phyloP scores from a whole-genome alignment of 805 yeast species.

The Kodamaea hsintzibuensis region DNA sequence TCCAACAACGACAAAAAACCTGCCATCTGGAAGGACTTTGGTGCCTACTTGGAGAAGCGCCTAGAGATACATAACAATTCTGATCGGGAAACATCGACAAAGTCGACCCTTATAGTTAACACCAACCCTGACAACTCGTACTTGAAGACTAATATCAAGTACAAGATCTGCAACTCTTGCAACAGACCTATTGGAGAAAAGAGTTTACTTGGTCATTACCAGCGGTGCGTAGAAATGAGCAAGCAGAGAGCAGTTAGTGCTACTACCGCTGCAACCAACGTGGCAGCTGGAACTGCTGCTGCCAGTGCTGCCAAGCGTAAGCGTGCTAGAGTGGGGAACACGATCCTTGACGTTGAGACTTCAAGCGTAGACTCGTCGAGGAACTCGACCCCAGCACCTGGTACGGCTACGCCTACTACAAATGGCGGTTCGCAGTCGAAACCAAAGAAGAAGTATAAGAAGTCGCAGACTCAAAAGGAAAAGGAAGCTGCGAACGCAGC shows the following conservation, averaged over 20 bases:
- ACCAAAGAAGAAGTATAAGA: constrained; percentile 46
- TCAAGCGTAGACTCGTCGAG: constrained; percentile 43
- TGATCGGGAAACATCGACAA: constrained; percentile 18
- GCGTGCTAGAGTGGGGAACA: constrained; percentile 20
- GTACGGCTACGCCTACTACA: constrained; percentile 11
- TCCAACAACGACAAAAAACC: constrained; percentile 22
- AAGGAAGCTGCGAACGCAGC: constrained; percentile 50
- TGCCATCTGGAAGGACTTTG: constrained; percentile 47
- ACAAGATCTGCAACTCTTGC: constrained; percentile 41
- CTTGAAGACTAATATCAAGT: constrained; percentile 35
- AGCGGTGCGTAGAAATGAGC: constrained; percentile 38
- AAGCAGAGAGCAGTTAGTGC: constrained; percentile 27
- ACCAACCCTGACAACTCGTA: constrained; percentile 27
- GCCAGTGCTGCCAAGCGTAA: constrained; percentile 28
- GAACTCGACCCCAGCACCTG: constrained; percentile 38
- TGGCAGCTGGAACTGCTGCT: constrained; percentile 8
- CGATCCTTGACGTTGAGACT: constrained; percentile 32
- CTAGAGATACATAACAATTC: constrained; percentile 29
- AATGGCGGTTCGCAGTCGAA: constrained; percentile 21
- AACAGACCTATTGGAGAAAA: constrained; percentile 42
- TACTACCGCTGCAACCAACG: constrained; percentile 16
- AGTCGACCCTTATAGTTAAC: constrained; percentile 23
- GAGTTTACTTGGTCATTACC: constrained; percentile 32
- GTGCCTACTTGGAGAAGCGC: constrained; percentile 42
- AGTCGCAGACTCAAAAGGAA: constrained; percentile 44